These are phyloP conservation scores for Amanita rubescens DNA, from an alignment of 768 basidiomycete genomes.

Conservation along the genomic window DNA sequence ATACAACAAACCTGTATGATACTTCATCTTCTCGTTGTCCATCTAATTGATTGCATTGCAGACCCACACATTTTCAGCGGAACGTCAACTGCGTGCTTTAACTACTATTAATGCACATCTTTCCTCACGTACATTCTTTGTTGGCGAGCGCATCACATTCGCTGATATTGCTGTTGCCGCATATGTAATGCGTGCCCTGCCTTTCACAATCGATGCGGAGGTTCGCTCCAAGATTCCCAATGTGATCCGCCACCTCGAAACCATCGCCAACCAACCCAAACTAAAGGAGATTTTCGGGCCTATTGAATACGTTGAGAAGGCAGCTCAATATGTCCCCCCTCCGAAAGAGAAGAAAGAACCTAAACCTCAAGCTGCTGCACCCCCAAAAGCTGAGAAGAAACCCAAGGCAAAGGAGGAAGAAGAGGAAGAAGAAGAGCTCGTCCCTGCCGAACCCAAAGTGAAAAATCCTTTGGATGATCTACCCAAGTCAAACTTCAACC, in stretches of 20 bases:
- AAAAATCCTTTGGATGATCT: constrained; percentile 94
- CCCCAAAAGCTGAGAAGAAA: constrained; percentile 57
- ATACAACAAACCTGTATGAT: constrained; percentile 78
- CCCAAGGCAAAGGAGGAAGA: constrained; percentile 64
- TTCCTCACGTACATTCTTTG: constrained; percentile 77
- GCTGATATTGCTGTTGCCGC: constrained; percentile 76
- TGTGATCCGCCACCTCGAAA: constrained; percentile 79
- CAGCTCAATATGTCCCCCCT: constrained; percentile 61
- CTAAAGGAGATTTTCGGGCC: constrained; percentile 62
- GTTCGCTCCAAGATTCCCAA: constrained; percentile 65
- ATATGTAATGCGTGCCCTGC: constrained; percentile 45
- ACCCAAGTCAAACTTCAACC: constrained; percentile 81
- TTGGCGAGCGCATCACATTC: constrained; percentile 89
- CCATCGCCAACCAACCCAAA: constrained; percentile 77
- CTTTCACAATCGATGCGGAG: constrained; percentile 56
- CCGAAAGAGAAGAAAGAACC: constrained; percentile 72
- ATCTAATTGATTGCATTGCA: constrained; percentile 17
- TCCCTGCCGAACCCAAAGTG: constrained; percentile 77
- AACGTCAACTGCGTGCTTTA: constrained; percentile 51
- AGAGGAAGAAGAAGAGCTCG: constrained; percentile 70
- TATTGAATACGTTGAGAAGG: constrained; percentile 59
- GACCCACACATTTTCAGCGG: constrained; percentile 50
- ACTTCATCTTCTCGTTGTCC: background rate
- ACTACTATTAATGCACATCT: constrained; percentile 70
- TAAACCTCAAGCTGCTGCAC: constrained; percentile 42